A percentile compares a stretch with the other conserved stretches of the same genome.
phyloP scores from a whole-genome alignment of 169 alveolate genomes.

The Fabrea salina region DNA sequence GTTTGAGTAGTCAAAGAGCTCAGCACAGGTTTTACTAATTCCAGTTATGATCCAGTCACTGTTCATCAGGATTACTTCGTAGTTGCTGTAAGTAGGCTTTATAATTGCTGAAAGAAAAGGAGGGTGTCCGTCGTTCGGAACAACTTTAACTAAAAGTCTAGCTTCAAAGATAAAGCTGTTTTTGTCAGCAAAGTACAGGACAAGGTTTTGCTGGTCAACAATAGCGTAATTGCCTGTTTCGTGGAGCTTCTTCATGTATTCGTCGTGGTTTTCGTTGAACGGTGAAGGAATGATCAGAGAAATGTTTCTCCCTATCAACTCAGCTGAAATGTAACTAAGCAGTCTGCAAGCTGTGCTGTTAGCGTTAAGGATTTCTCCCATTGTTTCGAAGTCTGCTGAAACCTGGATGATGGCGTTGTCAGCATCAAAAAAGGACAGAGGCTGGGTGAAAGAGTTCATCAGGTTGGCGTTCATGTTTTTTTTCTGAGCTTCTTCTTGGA shows the following conservation, averaged over 20 bases:
- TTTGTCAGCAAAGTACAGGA: constrained; percentile 1
- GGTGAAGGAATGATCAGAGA: constrained; percentile 23
- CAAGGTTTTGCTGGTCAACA: constrained; percentile 1
- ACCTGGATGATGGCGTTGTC: constrained; percentile 25
- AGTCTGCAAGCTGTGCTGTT: constrained; percentile 15
- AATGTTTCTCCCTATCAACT: constrained; percentile 13
- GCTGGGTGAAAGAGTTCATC: constrained; percentile 17
- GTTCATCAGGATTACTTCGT: constrained; percentile 7
- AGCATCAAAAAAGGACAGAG: constrained; percentile 21
- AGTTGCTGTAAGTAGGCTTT: constrained; percentile 16
- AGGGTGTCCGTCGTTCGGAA: constrained; percentile 25
- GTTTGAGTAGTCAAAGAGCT: not conserved
- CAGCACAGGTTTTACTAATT: not conserved
- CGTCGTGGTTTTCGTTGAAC: constrained; percentile 18
- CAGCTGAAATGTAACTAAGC: constrained; percentile 21
- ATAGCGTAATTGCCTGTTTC: constrained; percentile 26
- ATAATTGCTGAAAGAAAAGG: constrained; percentile 26
- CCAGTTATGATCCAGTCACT: constrained; percentile 13
- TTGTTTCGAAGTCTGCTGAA: constrained; percentile 24
- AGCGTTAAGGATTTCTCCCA: constrained; percentile 23
- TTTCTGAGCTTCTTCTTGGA: constrained; percentile 28
- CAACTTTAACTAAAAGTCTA: constrained; percentile 27
- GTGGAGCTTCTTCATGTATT: constrained; percentile 15
- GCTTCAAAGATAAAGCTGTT: constrained; percentile 26
- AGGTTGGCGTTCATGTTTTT: constrained; percentile 28